phyloP scores from a whole-genome alignment of 371 early-diverging fungal genomes.

The Zancudomyces culisetae region DNA sequence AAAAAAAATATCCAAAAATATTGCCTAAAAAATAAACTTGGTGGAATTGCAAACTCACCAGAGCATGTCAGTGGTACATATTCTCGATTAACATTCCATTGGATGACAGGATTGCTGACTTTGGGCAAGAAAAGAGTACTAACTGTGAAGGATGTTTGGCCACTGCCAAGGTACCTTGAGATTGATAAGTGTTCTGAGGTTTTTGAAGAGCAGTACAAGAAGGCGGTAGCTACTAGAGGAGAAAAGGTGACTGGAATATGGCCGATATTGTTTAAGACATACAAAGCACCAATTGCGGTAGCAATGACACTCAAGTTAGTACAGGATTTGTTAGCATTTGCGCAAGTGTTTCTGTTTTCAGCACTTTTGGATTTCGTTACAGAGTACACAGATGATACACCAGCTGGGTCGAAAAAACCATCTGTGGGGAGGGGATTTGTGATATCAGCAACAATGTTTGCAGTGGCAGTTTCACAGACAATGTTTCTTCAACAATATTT shows the following conservation, averaged over 20 bases:
- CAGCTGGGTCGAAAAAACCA: slow-evolving; percentile 21
- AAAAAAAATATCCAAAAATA: slow-evolving; percentile 9
- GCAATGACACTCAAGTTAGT: slow-evolving; percentile 46
- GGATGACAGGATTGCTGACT: slow-evolving; percentile 81
- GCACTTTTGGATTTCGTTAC: slow-evolving; percentile 53
- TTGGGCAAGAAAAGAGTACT: slow-evolving; percentile 48
- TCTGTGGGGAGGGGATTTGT: slow-evolving; percentile 40
- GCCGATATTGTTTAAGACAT: slow-evolving; percentile 35
- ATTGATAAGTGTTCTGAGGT: slow-evolving; percentile 35
- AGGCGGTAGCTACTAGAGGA: slow-evolving; percentile 17
- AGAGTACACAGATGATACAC: slow-evolving; percentile 12
- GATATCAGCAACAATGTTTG: slow-evolving; percentile 49
- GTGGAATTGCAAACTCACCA: slow-evolving; percentile 37
- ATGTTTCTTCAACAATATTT: slow-evolving; percentile 57
- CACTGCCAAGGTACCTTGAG: slow-evolving; percentile 38
- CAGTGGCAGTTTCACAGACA: slow-evolving; percentile 63
- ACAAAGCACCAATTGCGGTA: slow-evolving; percentile 40
- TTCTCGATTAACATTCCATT: slow-evolving; percentile 60
- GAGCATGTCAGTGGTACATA: slow-evolving; percentile 73
- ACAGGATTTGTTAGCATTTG: slow-evolving; percentile 63
- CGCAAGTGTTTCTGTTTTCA: slow-evolving; percentile 65
- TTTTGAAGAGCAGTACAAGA: slow-evolving; percentile 51
- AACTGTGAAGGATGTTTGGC: slow-evolving; percentile 23
- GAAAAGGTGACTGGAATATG: slow-evolving; percentile 28
- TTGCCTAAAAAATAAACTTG: slow-evolving; percentile 29